A percentile compares a stretch with the other conserved stretches of the same genome.
Conservation (phyloP, 2,329 filamentous ascomycete genomes). For the Piedraia hortae region DNA sequence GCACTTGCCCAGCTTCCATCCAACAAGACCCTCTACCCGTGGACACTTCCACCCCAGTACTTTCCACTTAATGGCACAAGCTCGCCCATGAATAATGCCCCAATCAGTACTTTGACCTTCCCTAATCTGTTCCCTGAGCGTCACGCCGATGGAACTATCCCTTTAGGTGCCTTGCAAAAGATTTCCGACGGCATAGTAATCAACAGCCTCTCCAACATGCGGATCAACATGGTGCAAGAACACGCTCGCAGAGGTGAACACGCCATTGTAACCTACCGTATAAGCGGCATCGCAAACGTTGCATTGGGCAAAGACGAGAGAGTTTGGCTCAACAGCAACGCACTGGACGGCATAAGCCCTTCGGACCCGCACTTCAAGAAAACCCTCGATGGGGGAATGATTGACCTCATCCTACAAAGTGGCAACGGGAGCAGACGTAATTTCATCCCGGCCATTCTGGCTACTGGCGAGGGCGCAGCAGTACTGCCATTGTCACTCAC, state of each 20-base stretch:
- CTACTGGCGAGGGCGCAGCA: conserved; percentile 35
- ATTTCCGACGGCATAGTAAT: conserved; percentile 31
- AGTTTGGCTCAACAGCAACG: conserved; percentile 49
- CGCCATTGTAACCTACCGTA: conserved; percentile 28
- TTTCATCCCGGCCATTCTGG: conserved; percentile 23
- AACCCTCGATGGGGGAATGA: conserved; percentile 39
- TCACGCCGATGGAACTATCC: conserved; percentile 1
- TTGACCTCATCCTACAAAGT: conserved; percentile 44
- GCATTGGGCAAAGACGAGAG: conserved; percentile 68
- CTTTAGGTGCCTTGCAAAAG: conserved; percentile 24
- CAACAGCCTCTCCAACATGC: conserved; percentile 31
- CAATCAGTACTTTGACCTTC: conserved; percentile 44
- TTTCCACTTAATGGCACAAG: conserved; percentile 57
- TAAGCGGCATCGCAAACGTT: conserved; percentile 57
- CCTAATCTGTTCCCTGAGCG: conserved; percentile 18
- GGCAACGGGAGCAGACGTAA: conserved; percentile 12
- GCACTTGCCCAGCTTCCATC: conserved; percentile 51
- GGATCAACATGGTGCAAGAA: conserved; percentile 41
- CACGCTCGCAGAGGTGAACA: conserved; percentile 10
- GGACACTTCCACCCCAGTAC: conserved; percentile 57
- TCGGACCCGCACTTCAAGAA: conserved; percentile 65
- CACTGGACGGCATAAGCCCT: conserved; percentile 38
- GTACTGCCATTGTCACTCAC: conserved; percentile 26
- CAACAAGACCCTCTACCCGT: conserved; percentile 73
- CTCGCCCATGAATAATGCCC: conserved; percentile 38